Conservation (phyloP, 2,329 filamentous ascomycete genomes). For the Alternaria ventricosa region DNA sequence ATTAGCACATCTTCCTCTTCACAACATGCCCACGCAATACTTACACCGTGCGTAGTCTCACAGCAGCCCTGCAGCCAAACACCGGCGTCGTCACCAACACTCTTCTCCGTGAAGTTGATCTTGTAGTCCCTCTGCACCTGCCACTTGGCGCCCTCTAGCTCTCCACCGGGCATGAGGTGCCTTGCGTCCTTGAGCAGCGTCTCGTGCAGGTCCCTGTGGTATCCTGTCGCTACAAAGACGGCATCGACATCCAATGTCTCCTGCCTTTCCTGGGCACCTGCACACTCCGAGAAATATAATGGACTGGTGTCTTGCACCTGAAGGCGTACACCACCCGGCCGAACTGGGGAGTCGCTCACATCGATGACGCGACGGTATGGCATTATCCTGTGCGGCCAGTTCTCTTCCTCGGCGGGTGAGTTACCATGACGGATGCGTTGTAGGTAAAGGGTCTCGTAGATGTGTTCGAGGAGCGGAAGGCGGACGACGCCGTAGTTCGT, state of each 20-base stretch:
- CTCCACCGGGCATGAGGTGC: constrained; percentile 66
- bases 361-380: constrained; percentile 70
- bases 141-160: constrained; percentile 59
- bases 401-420: constrained; percentile 63
- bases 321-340: constrained; percentile 41
- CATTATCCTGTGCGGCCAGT: constrained; percentile 85
- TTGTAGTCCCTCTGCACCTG: constrained; percentile 79
- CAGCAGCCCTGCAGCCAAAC: constrained; percentile 95
- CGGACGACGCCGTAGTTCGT: constrained; percentile 97
- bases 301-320: constrained; percentile 62
- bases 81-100: constrained; percentile 75
- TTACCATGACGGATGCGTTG: constrained; percentile 73
- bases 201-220: constrained; percentile 78
- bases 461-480: constrained; percentile 84
- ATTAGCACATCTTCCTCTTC: constrained; percentile 11
- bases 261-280: constrained; percentile 51
- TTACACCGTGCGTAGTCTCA: constrained; percentile 88
- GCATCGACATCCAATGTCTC: constrained; percentile 78
- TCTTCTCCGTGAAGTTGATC: constrained; percentile 71
- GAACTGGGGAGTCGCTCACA: constrained; percentile 59
- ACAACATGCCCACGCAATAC: constrained; percentile 46
- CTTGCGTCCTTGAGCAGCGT: constrained; percentile 72
- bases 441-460: constrained; percentile 88
- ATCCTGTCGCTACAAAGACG: constrained; percentile 87
- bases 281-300: constrained; percentile 38